Evolutionary conservation across 202 grass and related monocot genomes (phyloP).

Genomic region (Elaeis oleifera): DNA sequence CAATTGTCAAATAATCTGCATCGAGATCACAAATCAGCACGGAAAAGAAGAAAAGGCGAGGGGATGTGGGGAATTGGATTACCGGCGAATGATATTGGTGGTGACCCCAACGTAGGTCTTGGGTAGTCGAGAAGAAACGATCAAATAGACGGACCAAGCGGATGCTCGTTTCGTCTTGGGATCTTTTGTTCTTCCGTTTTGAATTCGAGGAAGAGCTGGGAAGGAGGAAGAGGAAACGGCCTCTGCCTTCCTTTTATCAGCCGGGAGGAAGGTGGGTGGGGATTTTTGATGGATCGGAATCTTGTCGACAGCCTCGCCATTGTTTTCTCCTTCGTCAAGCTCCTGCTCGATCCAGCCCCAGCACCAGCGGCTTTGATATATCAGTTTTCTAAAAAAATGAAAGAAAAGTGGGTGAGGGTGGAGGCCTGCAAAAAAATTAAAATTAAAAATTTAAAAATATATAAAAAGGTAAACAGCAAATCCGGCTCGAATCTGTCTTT

Average conservation of each 20-base stretch:
- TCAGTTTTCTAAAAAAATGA: too few relatives aligned
- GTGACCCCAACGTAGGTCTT: conserved; percentile 83
- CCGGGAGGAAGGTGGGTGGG: neutral
- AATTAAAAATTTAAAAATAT: too few relatives aligned
- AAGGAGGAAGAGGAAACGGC: conserved; percentile 12
- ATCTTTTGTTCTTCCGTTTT: conserved; percentile 15
- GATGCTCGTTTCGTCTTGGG: neutral
- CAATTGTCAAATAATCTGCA: too few relatives aligned
- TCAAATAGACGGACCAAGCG: conserved; percentile 62
- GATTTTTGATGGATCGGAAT: conserved; percentile 41
- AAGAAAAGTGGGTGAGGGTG: too few relatives aligned
- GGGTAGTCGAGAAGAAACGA: conserved; percentile 49
- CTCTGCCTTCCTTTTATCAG: neutral
- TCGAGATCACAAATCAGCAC: neutral
- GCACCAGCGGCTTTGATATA: too few relatives aligned
- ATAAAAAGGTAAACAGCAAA: too few relatives aligned
- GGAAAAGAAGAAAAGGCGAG: neutral
- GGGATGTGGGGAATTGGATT: neutral
- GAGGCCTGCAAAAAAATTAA: too few relatives aligned
- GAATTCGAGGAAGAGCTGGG: conserved; percentile 4
- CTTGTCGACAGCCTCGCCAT: conserved; percentile 36
- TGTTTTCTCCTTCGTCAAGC: too few relatives aligned
- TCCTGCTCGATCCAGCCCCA: too few relatives aligned
- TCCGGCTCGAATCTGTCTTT: too few relatives aligned
- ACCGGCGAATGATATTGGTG: conserved; percentile 79